Evolutionary conservation across 345 rosid genomes (phyloP).

Genomic region (Erysimum cheiranthoides): DNA sequence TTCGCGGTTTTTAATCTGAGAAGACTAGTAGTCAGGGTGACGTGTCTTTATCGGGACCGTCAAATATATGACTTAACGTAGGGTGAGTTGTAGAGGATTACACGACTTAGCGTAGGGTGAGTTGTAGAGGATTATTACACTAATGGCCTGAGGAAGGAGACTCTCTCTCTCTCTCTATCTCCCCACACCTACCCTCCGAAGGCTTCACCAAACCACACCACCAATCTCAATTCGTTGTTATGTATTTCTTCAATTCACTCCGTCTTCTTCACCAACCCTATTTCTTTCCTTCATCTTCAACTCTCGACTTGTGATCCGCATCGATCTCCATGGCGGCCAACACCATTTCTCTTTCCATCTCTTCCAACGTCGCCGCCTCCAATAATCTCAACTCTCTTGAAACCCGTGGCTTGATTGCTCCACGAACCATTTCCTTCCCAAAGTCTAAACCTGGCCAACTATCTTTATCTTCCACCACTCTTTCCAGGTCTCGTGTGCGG

Average conservation of each 20-base stretch:
- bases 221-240: not conserved
- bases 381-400: conserved; percentile 41
- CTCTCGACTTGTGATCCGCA: conserved; percentile 9
- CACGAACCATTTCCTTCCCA: conserved; percentile 35
- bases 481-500: conserved; percentile 41
- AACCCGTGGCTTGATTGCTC: conserved; percentile 44
- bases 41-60: conserved; percentile 22
- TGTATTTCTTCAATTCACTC: not conserved
- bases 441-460: conserved; percentile 44
- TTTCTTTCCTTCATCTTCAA: not conserved
- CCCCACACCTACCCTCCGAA: conserved; percentile 43
- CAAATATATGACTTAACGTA: not conserved
- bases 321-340: conserved; percentile 61
- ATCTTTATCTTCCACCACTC: conserved; percentile 31
- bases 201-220: conserved; percentile 30
- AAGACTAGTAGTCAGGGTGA: conserved; percentile 18
- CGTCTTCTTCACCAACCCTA: conserved; percentile 36
- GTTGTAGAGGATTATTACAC: conserved; percentile 28
- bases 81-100: conserved; percentile 16
- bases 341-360: conserved; percentile 55
- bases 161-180: too few species aligned
- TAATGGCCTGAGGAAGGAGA: conserved; percentile 1
- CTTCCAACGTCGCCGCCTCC: conserved; percentile 42
- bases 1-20: conserved; percentile 38
- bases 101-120: not conserved